A percentile compares a stretch with the other conserved stretches of the same genome.
Conservation (phyloP, 192 early-diverging fungal species). For the Dissophora globulifera region DNA sequence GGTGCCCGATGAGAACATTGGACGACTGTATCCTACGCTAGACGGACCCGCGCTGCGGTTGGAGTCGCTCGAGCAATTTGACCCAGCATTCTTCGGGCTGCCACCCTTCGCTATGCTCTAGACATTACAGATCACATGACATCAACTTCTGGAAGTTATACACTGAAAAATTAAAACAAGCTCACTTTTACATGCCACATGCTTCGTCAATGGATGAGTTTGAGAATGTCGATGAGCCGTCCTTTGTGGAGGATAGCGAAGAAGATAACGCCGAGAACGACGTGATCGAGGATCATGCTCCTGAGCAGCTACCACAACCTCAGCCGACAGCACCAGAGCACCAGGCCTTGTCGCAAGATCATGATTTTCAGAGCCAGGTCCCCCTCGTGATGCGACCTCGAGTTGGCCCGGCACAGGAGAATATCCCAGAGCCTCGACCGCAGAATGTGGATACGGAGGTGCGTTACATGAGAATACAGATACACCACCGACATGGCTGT, state of each 20-base stretch:
- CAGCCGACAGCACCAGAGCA: not conserved
- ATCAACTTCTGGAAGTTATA: too few relatives aligned
- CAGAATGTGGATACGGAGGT: conserved; percentile 40
- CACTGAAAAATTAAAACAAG: too few relatives aligned
- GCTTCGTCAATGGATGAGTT: conserved; percentile 20
- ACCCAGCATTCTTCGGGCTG: conserved; percentile 70
- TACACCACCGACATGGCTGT: not conserved
- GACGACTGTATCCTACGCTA: conserved; percentile 51
- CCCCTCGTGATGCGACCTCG: conserved; percentile 10
- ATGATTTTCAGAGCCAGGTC: conserved; percentile 36
- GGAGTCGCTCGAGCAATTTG: conserved; percentile 72
- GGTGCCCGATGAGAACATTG: conserved; percentile 84
- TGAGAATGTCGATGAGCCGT: conserved; percentile 10
- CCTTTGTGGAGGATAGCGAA: conserved; percentile 2
- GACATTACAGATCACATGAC: too few relatives aligned
- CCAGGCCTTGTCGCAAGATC: conserved; percentile 11
- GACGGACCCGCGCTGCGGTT: conserved; percentile 68
- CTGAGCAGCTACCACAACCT: not conserved
- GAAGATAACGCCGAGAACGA: not conserved
- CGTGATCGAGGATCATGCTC: too few relatives aligned
- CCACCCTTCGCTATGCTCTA: too few relatives aligned
- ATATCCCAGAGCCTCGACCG: conserved; percentile 31
- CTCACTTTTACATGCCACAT: too few relatives aligned
- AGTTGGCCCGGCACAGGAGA: not conserved
- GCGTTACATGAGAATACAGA: not conserved